phyloP scores from a whole-genome alignment of 805 yeast species.

The Candida koratica region DNA sequence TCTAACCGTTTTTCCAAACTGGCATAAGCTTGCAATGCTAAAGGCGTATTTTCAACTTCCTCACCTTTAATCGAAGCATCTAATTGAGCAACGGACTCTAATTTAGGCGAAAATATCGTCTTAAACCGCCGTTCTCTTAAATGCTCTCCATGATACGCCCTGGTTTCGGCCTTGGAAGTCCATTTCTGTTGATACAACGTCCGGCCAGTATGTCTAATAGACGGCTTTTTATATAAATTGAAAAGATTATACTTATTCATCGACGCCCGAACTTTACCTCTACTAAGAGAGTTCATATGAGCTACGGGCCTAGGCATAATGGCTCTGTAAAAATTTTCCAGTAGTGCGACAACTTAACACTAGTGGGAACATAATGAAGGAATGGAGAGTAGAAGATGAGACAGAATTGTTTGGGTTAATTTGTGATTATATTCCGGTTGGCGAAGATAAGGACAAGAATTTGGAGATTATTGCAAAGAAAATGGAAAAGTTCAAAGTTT shows the following conservation, averaged over 20 bases:
- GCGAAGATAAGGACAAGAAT: conserved; percentile 44
- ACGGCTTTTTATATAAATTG: conserved; percentile 75
- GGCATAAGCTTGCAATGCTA: conserved; percentile 84
- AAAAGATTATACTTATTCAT: conserved; percentile 90
- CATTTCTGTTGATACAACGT: conserved; percentile 91
- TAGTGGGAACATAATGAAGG: conserved; percentile 6
- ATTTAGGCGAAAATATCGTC: conserved; percentile 59
- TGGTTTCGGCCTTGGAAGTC: conserved; percentile 83
- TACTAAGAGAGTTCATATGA: conserved; percentile 52
- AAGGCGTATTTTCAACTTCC: conserved; percentile 62
- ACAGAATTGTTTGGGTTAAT: conserved; percentile 56
- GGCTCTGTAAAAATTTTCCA: conserved; percentile 8
- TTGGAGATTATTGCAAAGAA: conserved; percentile 39
- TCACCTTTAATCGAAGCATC: conserved; percentile 73
- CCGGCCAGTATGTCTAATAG: conserved; percentile 49
- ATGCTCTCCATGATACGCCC: conserved; percentile 95
- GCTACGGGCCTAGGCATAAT: conserved; percentile 61
- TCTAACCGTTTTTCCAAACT: conserved; percentile 85
- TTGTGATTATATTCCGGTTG: conserved; percentile 68
- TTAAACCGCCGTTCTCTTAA: conserved; percentile 82
- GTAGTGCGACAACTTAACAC: conserved; percentile 4
- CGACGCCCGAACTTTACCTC: conserved; percentile 80
- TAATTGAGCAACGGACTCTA: conserved; percentile 84
- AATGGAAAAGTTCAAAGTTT: conserved; percentile 27
- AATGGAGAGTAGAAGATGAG: conserved; percentile 63